phyloP scores from a whole-genome alignment of 148 eudicot genomes.

The Chenopodium formosanum region DNA sequence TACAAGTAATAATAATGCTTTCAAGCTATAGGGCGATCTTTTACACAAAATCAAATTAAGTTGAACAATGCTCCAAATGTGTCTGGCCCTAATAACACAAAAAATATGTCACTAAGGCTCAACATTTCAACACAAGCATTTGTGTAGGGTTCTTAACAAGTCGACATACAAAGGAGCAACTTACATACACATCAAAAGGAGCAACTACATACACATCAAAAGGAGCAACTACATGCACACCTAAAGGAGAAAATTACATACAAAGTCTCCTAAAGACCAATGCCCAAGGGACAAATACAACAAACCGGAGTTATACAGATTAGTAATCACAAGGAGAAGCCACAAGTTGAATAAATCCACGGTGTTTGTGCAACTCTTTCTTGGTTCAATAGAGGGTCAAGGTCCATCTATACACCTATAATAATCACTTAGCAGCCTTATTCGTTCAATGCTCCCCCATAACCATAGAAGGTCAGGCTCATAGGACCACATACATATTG shows the following conservation, averaged over 20 bases:
- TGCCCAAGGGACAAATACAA: background rate
- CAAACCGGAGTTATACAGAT: background rate
- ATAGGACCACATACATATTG: too few relatives aligned
- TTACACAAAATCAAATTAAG: background rate
- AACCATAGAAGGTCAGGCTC: background rate
- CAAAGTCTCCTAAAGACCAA: background rate
- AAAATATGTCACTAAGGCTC: background rate
- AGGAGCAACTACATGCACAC: background rate
- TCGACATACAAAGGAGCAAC: background rate
- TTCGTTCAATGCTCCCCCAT: background rate
- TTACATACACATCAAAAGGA: background rate
- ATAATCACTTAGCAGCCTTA: background rate
- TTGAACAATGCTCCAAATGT: background rate
- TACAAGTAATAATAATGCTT: background rate
- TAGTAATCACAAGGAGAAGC: background rate
- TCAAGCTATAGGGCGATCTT: background rate
- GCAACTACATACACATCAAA: background rate
- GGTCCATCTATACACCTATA: background rate
- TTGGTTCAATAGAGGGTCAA: background rate
- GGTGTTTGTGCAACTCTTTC: background rate
- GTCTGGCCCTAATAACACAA: background rate
- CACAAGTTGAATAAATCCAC: background rate
- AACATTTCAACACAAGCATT: background rate
- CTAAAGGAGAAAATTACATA: background rate
- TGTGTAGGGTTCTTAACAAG: too few relatives aligned